Conservation (phyloP, 2,329 filamentous ascomycete genomes). For the Neophaeococcomyces mojaviensis region DNA sequence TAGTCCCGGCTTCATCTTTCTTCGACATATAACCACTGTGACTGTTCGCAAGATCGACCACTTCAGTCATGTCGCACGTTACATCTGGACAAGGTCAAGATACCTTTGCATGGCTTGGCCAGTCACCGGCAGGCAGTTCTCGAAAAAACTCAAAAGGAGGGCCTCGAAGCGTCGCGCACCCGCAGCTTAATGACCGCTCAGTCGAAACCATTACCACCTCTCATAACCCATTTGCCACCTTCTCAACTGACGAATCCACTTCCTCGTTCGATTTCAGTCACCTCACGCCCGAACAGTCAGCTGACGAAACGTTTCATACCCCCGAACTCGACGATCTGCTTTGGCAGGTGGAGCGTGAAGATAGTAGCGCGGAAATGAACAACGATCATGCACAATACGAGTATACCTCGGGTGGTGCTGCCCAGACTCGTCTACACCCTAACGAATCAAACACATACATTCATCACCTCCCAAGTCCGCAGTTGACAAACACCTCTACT, state of each 20-base stretch:
- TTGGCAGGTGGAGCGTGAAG: conserved; percentile 7
- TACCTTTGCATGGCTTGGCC: neutral
- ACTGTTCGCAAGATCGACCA: neutral
- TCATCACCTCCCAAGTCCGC: conserved; percentile 6
- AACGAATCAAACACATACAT: neutral
- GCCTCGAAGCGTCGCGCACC: neutral
- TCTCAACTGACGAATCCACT: neutral
- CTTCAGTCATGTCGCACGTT: conserved; percentile 3
- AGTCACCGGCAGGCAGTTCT: neutral
- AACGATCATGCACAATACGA: conserved; percentile 12
- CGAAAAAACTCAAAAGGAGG: neutral
- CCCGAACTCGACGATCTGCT: conserved; percentile 4
- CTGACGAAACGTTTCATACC: conserved; percentile 4
- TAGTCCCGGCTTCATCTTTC: conserved; percentile 1
- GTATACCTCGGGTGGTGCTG: neutral
- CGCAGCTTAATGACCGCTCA: neutral
- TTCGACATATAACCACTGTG: neutral
- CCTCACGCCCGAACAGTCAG: neutral
- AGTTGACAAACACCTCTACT: conserved; percentile 4
- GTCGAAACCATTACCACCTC: neutral
- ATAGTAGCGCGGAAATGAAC: conserved; percentile 8
- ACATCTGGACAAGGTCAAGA: neutral
- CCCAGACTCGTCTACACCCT: neutral
- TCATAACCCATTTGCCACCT: neutral
- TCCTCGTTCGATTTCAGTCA: conserved; percentile 6